phyloP scores from a whole-genome alignment of 2,329 filamentous ascomycete species.

The Anisogramma anomala region DNA sequence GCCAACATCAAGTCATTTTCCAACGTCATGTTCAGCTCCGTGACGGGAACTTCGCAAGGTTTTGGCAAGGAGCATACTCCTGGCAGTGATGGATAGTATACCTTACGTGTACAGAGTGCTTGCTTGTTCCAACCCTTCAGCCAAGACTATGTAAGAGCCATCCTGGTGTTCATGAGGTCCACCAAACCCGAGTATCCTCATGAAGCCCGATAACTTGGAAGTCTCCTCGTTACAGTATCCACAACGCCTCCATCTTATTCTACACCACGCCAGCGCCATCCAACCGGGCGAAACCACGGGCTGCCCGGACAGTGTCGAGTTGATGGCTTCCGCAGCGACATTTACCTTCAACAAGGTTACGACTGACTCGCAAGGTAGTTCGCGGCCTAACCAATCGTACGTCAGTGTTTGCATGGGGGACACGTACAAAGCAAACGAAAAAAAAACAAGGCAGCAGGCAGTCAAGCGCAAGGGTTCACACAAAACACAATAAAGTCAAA shows the following conservation, averaged over 20 bases:
- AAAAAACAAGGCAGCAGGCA: not conserved
- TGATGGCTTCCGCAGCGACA: no score
- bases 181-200: no score
- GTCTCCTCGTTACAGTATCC: not conserved
- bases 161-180: no score
- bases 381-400: conserved; percentile 32
- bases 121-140: not conserved
- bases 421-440: not conserved
- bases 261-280: no score
- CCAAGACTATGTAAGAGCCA: not conserved
- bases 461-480: conserved; percentile 1
- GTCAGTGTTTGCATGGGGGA: conserved; percentile 12
- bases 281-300: no score
- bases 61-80: no score
- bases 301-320: no score
- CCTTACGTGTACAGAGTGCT: not conserved
- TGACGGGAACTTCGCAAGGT: no score
- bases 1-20: no score
- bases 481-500: not conserved
- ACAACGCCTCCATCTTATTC: no score
- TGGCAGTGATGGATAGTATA: not conserved
- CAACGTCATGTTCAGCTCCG: no score
- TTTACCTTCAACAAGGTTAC: conserved; percentile 22
- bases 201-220: no score
- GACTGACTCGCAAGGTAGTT: conserved; percentile 46